These are phyloP conservation scores for Phyllosticta citrichinensis DNA, from an alignment of 2,329 filamentous ascomycete species.

Conservation along the genomic window DNA sequence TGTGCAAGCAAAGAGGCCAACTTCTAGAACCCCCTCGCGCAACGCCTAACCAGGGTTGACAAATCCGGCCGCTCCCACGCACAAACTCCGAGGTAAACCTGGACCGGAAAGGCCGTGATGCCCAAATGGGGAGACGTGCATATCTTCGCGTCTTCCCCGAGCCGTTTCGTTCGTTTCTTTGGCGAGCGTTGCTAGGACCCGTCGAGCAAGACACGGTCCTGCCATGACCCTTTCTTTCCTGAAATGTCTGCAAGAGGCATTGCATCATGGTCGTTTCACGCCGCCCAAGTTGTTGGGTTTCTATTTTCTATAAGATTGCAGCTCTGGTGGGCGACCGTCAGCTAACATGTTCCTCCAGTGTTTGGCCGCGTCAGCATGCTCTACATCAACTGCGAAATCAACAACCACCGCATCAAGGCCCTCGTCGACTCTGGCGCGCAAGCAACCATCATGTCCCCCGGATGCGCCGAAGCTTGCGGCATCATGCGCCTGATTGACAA, in stretches of 20 bases:
- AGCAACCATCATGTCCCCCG: conserved; percentile 96
- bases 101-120: neutral
- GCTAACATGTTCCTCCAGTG: conserved; percentile 42
- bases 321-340: conserved; percentile 11
- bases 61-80: conserved; percentile 1
- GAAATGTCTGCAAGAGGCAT: conserved; percentile 3
- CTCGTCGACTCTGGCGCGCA: conserved; percentile 96
- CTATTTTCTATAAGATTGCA: neutral
- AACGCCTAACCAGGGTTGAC: conserved; percentile 6
- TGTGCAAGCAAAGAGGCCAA: conserved; percentile 6
- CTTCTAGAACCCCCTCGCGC: conserved; percentile 6
- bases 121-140: conserved; percentile 9
- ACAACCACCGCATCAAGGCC: conserved; percentile 83
- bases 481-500: conserved; percentile 95
- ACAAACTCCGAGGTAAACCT: neutral
- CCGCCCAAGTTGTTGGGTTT: conserved; percentile 5
- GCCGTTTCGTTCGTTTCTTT: neutral
- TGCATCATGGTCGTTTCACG: conserved; percentile 9
- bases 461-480: conserved; percentile 80
- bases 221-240: neutral
- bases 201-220: conserved; percentile 3
- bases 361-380: conserved; percentile 94
- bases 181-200: conserved; percentile 1
- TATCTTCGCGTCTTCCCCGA: neutral
- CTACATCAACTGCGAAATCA: conserved; percentile 92